A percentile compares a stretch with the other conserved stretches of the same genome.
These are phyloP conservation scores for Phylloporus arenicola DNA, from an alignment of 768 basidiomycete species.

Conservation along the genomic window DNA sequence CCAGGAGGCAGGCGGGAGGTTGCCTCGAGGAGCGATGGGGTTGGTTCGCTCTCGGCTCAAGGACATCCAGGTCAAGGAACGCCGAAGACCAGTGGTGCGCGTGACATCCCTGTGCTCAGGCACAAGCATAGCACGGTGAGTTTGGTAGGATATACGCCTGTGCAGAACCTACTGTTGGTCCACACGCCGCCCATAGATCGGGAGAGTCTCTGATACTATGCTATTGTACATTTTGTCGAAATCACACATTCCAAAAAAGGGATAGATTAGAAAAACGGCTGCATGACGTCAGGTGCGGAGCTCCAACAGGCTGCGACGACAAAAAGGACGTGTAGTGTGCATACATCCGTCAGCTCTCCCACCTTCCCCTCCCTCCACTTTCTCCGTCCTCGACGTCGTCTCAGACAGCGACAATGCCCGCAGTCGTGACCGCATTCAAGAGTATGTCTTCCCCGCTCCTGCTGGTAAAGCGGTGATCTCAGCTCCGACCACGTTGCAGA, in stretches of 20 bases:
- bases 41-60: conserved; percentile 22
- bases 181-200: conserved; percentile 59
- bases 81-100: conserved; percentile 35
- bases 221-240: neutral
- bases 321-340: conserved; percentile 25
- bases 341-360: conserved; percentile 8
- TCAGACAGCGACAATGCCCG: conserved; percentile 46
- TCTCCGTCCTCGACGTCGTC: conserved; percentile 3
- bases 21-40: conserved; percentile 25
- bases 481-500: conserved; percentile 40
- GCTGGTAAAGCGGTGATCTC: conserved; percentile 6
- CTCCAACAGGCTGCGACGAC: conserved; percentile 26
- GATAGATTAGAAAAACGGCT: neutral
- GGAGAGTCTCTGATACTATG: conserved; percentile 13
- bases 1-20: conserved; percentile 25
- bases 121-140: conserved; percentile 52
- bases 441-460: conserved; percentile 42
- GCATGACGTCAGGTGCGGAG: conserved; percentile 34
- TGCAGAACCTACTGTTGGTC: conserved; percentile 65
- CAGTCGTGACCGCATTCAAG: conserved; percentile 84
- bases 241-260: conserved; percentile 8
- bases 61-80: conserved; percentile 42
- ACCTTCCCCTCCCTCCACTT: neutral
- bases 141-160: conserved; percentile 68
- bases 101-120: conserved; percentile 43